A percentile compares a stretch with the other conserved stretches of the same genome.
phyloP scores from a whole-genome alignment of 1,284 basidiomycete species.

The Golubevia sp. region DNA sequence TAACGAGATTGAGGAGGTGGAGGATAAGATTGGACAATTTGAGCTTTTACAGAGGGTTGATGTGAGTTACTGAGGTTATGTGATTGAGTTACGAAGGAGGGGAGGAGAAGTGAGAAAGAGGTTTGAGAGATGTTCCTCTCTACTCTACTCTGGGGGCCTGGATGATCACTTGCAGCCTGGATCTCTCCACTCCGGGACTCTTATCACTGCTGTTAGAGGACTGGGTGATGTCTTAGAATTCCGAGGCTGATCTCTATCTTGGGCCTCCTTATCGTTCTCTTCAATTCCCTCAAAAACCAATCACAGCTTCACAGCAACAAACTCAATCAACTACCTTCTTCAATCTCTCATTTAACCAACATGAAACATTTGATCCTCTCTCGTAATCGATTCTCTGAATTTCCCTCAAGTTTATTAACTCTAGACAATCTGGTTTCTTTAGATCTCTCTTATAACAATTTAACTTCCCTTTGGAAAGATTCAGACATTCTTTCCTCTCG shows the following conservation, averaged over 20 bases:
- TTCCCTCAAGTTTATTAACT: slow-evolving; percentile 32
- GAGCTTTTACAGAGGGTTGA: slow-evolving; percentile 36
- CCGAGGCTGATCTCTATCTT: background rate
- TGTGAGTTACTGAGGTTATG: slow-evolving; percentile 8
- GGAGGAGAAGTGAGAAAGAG: no score
- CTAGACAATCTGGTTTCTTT: slow-evolving; percentile 40
- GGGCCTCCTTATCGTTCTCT: background rate
- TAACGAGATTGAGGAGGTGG: slow-evolving; percentile 29
- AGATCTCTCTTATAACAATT: slow-evolving; percentile 45
- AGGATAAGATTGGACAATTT: slow-evolving; percentile 35
- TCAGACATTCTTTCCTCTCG: slow-evolving; percentile 15
- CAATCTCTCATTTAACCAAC: slow-evolving; percentile 27
- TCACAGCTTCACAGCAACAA: slow-evolving; percentile 34
- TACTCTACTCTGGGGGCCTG: no score
- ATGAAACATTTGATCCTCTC: slow-evolving; percentile 41
- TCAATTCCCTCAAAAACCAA: background rate
- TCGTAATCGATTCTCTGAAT: slow-evolving; percentile 29
- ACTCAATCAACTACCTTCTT: slow-evolving; percentile 23
- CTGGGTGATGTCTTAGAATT: background rate
- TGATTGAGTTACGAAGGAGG: no score
- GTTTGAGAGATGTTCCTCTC: no score
- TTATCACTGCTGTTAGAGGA: background rate
- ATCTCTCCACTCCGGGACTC: no score
- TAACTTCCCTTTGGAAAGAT: slow-evolving; percentile 36
- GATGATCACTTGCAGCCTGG: no score